Percentiles rank a stretch among this genome's conserved stretches.
Conservation (phyloP, 2,329 filamentous ascomycete genomes). For the Diaporthe aspalathi region DNA sequence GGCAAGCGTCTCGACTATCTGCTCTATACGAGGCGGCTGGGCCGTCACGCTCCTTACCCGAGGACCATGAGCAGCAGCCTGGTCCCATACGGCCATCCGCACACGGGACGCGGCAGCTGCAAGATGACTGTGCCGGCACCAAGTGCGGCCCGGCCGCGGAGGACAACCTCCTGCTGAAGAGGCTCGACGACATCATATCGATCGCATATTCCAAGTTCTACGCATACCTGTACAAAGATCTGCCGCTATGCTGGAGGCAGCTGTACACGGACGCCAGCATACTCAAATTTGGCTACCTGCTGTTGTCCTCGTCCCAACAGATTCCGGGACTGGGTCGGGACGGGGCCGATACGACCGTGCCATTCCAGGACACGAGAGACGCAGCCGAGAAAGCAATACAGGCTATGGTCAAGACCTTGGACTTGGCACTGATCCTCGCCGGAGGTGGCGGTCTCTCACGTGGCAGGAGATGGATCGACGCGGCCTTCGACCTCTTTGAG, state of each 20-base stretch:
- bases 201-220: conserved; percentile 76
- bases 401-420: conserved; percentile 73
- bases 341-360: conserved; percentile 1
- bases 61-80: background rate
- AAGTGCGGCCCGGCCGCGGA: background rate
- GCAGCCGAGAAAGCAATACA: conserved; percentile 55
- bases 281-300: conserved; percentile 63
- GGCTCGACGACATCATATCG: conserved; percentile 67
- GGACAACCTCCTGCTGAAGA: conserved; percentile 45
- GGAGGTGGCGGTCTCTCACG: conserved; percentile 68
- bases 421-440: conserved; percentile 81
- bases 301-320: conserved; percentile 40
- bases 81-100: conserved; percentile 1
- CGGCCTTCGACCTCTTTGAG: conserved; percentile 59
- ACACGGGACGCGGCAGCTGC: conserved; percentile 7
- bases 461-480: conserved; percentile 63
- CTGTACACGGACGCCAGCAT: conserved; percentile 79
- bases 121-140: background rate
- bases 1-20: conserved; percentile 40
- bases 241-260: conserved; percentile 76
- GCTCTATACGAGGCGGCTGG: conserved; percentile 30
- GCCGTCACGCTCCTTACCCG: background rate
- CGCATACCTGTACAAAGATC: conserved; percentile 73
- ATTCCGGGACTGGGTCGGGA: background rate
- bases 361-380: background rate